Evolutionary conservation across 2,329 filamentous ascomycete genomes (phyloP), one percentile per base, ranked within the genome.

Genomic region (Rhexocercosporidium sp.): DNA sequence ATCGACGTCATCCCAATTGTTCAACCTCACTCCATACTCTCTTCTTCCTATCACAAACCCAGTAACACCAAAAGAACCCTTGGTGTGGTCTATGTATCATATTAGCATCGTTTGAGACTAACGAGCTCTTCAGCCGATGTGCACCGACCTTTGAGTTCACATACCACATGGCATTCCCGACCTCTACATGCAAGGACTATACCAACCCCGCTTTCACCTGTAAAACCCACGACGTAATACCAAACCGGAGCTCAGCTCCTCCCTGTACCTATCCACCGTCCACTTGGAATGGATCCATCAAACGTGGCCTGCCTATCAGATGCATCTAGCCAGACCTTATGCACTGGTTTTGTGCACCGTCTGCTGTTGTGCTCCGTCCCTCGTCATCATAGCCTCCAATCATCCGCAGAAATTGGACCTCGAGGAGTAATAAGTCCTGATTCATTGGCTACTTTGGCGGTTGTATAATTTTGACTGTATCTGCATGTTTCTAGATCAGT

Each of bases 181-280:
- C n/a, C n/a, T n/a, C n/a, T n/a, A n/a, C n/a, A n/a, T n/a, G n/a
- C n/a, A n/a, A n/a, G n/a, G n/a, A n/a, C n/a, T n/a, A n/a, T n/a
- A n/a, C n/a, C n/a, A n/a, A n/a, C n/a, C n/a, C n/a, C n/a, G n/a
- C n/a, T n/a, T n/a, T n/a, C n/a, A n/a, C n/a, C n/a, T n/a, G n/a
- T n/a, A n/a, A n/a, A n/a, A n/a, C n/a, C n/a, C n/a, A 22, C 51
- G 51, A 56, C 51, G 51, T 56, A 56, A 56, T 22, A 31, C 51
- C 31, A 56, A 2, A 12, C 51, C 27, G 51, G 29, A 20, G 27
- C 29, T 56, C 29, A 56, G 2, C 51, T 56, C 51, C 51, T 34
- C 51, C 51, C 22, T 56, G 51, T 56, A 37, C 51, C 51, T 56
- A 12, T 20, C 22, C 18, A 0, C 27, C 14, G 12, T 31, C 49